These are phyloP conservation scores for Dactylella cylindrospora DNA, from an alignment of 2,329 filamentous ascomycete genomes.

Conservation along the genomic window DNA sequence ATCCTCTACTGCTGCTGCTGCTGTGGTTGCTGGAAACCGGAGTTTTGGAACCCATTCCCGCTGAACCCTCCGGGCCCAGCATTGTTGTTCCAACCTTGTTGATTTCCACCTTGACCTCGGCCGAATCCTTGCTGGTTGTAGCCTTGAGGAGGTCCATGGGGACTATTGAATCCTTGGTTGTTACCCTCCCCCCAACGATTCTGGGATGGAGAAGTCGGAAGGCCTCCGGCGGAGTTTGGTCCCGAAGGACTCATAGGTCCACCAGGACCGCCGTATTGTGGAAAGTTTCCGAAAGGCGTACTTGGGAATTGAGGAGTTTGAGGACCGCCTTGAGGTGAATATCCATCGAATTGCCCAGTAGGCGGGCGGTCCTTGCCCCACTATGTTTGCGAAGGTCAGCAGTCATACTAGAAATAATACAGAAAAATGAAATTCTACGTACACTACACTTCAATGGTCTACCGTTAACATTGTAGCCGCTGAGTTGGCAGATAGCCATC, in stretches of 20 bases:
- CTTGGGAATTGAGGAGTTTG: conserved; percentile 74
- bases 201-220: conserved; percentile 38
- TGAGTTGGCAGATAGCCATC: conserved; percentile 97
- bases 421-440: conserved; percentile 57
- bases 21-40: conserved; percentile 38
- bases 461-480: conserved; percentile 96
- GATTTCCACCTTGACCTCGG: conserved; percentile 27
- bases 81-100: conserved; percentile 39
- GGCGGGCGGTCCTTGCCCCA: conserved; percentile 99
- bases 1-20: conserved; percentile 36
- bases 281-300: conserved; percentile 80
- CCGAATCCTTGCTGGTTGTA: conserved; percentile 41
- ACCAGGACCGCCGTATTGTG: conserved; percentile 79
- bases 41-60: conserved; percentile 39
- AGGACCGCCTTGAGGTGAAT: conserved; percentile 69
- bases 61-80: conserved; percentile 36
- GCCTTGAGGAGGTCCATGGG: conserved; percentile 30
- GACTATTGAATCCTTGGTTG: conserved; percentile 42
- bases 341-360: conserved; percentile 77
- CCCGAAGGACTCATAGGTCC: conserved; percentile 59
- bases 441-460: conserved; percentile 97
- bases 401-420: not conserved
- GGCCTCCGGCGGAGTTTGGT: conserved; percentile 32
- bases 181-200: conserved; percentile 36
- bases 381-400: conserved; percentile 58